Evolutionary conservation across 108 stramenopile genomes (phyloP), one percentile per base, ranked within the genome.

Genomic region (Skeletonema potamos): DNA sequence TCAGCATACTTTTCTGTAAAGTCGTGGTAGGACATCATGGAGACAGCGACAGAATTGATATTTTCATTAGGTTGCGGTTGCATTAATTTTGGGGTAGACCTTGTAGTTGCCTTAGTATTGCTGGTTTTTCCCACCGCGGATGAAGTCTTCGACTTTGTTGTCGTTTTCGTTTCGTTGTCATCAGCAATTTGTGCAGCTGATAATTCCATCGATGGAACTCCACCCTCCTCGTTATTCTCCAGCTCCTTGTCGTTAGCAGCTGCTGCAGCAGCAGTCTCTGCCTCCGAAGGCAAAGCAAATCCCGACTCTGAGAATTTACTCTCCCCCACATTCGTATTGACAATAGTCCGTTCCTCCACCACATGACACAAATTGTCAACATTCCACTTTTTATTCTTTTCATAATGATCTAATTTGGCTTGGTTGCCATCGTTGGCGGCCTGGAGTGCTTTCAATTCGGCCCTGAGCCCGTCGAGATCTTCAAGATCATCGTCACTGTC

Each of bases 351-450:
- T 72, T 99, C 97, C 67, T 97, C 95, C 62, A 84, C 89, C 27
- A 97, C 93, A 71, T 91, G 78, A 80, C 93, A 95, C 82, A 99
- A 95, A 76, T 99, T 99, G 66, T 99, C 98, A 15, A 97, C 93
- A 72, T 97, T 99, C 96, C 96, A 97, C 79, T 95, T 97, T 80
- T 96, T 96, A 73, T 97, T 92, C 77, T 96, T 94, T 85, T 97
- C 96, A 67, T 97, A 97, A 22, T 93, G 82, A 30, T 95, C 94
- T 51, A 97, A 79, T 55, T 85, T 90, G 37, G 69, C 75, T 63
- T 95, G 80, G 63, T 91, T 76, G 60, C 68, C 72, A 17, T 44
- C 62, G 60, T 94, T 87, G 27, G 78, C 76, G 41, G 77, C 55
- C 70, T 89, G 54, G 5, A 98, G 70, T 73, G 93, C 94, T 24